phyloP scores from a whole-genome alignment of 2,329 filamentous ascomycete species.

The Incumbomyces delicatus region DNA sequence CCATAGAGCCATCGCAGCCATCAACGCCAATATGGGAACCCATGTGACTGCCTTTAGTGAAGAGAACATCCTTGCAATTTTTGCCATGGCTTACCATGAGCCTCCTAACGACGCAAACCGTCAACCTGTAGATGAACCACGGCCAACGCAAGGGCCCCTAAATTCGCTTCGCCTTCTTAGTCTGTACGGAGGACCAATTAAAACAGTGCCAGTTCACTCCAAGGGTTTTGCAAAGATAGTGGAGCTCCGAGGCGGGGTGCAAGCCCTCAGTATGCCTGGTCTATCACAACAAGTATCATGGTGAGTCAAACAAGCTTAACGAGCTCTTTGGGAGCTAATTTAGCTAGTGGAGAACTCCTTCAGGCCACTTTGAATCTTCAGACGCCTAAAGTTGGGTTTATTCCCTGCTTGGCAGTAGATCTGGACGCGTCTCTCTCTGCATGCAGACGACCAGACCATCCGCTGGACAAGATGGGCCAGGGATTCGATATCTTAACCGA shows the following conservation, averaged over 20 bases:
- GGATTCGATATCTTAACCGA: conserved; percentile 6
- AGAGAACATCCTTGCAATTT: too few relatives aligned
- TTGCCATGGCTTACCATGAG: too few relatives aligned
- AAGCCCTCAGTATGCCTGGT: conserved; percentile 8
- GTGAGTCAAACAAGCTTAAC: too few relatives aligned
- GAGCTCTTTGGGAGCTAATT: too few relatives aligned
- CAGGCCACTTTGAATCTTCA: too few relatives aligned
- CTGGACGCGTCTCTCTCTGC: background rate
- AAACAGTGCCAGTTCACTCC: conserved; percentile 14
- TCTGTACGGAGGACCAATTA: conserved; percentile 8
- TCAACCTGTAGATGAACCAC: background rate
- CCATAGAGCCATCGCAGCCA: too few relatives aligned
- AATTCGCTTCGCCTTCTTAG: conserved; percentile 6
- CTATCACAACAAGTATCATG: conserved; percentile 6
- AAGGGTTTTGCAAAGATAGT: conserved; percentile 18
- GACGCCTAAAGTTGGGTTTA: too few relatives aligned
- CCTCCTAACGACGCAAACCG: too few relatives aligned
- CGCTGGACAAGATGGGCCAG: conserved; percentile 6
- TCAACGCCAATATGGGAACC: too few relatives aligned
- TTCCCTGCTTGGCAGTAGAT: conserved; percentile 3
- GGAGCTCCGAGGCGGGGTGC: conserved; percentile 15
- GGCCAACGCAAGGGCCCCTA: conserved; percentile 8
- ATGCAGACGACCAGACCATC: conserved; percentile 1
- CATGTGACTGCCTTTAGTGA: too few relatives aligned
- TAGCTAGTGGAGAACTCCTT: too few relatives aligned